A percentile compares a stretch with the other conserved stretches of the same genome.
phyloP scores from a whole-genome alignment of 257 asterid genomes.

The Solanum chmielewskii region DNA sequence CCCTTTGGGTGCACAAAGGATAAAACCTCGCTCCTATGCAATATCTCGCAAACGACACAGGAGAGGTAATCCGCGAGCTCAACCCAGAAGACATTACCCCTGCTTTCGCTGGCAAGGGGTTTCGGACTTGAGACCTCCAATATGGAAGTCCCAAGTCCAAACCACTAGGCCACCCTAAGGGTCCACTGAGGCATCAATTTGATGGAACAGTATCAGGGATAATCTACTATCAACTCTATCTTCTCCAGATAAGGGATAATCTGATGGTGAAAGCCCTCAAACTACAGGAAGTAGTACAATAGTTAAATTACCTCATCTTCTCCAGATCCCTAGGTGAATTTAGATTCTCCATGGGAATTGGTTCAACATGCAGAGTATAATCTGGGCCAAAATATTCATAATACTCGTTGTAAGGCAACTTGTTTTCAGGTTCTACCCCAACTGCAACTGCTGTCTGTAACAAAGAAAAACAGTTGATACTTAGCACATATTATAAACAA shows the following conservation, averaged over 20 bases:
- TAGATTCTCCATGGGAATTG: slow-evolving; percentile 47
- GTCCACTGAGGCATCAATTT: not conserved
- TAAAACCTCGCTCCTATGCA: too few species aligned
- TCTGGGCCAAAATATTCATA: slow-evolving; percentile 85
- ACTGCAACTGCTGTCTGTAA: slow-evolving; percentile 91
- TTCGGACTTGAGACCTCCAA: too few species aligned
- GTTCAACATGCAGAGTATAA: slow-evolving; percentile 65
- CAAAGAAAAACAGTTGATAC: slow-evolving; percentile 2
- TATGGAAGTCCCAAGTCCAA: too few species aligned
- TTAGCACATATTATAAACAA: not conserved
- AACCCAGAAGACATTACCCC: too few species aligned
- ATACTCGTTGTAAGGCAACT: slow-evolving; percentile 70
- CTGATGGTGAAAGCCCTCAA: not conserved
- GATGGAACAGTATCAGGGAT: not conserved
- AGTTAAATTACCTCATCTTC: slow-evolving; percentile 47
- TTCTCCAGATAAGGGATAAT: too few species aligned
- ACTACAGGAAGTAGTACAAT: not conserved
- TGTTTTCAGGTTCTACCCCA: slow-evolving; percentile 74
- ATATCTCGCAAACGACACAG: too few species aligned
- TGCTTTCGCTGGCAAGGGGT: too few species aligned
- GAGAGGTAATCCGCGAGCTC: too few species aligned
- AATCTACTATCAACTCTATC: not conserved
- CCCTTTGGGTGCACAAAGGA: too few species aligned
- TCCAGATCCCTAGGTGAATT: slow-evolving; percentile 57
- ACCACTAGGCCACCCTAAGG: too few species aligned